Conservation (phyloP, 1,284 basidiomycete species). For the Tilletia setariae region DNA sequence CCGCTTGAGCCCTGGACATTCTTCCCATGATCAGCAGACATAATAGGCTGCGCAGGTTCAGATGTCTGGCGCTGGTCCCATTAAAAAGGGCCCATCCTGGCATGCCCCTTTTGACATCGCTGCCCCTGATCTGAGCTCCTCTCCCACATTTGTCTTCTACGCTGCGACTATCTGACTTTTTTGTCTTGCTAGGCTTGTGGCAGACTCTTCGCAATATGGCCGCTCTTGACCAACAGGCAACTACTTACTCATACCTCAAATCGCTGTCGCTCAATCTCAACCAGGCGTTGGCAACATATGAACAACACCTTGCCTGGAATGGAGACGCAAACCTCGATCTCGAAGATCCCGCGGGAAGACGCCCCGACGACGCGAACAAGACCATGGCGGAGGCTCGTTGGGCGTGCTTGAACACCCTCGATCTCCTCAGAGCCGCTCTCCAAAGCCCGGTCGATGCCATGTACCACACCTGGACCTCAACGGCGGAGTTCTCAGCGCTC, state of each 20-base stretch:
- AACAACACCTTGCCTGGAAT: neutral
- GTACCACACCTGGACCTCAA: slow-evolving; percentile 5
- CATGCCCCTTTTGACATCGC: no score
- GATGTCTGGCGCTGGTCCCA: no score
- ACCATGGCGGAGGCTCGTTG: slow-evolving; percentile 10
- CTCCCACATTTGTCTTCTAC: no score
- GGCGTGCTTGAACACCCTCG: slow-evolving; percentile 8
- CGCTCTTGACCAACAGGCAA: neutral
- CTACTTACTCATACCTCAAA: neutral
- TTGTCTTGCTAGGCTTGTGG: neutral
- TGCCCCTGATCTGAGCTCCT: no score
- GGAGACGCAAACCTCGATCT: neutral
- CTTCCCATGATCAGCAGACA: no score
- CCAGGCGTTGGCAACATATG: neutral
- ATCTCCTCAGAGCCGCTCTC: neutral
- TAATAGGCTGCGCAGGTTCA: no score
- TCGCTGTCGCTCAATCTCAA: neutral
- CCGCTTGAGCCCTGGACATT: no score
- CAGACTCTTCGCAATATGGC: neutral
- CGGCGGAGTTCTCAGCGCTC: neutral
- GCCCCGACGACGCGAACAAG: slow-evolving; percentile 9
- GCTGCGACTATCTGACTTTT: neutral
- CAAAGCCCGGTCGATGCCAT: slow-evolving; percentile 9
- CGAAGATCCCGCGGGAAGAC: neutral
- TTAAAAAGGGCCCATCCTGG: no score